Evolutionary conservation across 2,329 filamentous ascomycete species (phyloP).

Genomic region (Trichoderma sp.): DNA sequence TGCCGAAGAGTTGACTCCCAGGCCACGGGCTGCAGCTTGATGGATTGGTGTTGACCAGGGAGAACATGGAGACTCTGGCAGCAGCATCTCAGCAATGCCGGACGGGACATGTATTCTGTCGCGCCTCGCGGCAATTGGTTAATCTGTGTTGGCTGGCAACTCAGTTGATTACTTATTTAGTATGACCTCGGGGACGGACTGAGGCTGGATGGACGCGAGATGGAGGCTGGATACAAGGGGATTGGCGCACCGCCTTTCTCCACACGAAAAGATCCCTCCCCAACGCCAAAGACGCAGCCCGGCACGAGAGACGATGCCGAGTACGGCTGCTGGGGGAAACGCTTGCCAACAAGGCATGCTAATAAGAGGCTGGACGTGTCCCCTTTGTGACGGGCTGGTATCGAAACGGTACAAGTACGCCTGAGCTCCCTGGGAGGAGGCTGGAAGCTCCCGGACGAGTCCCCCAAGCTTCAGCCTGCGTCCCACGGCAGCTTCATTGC

Average conservation of each 20-base stretch:
- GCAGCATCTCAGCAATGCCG: conserved; percentile 4
- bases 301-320: conserved; percentile 1
- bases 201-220: too few species aligned
- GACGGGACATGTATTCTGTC: neutral
- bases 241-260: neutral
- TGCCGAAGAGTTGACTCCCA: neutral
- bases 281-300: neutral
- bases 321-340: neutral
- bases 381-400: too few species aligned
- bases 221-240: conserved; percentile 2
- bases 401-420: too few species aligned
- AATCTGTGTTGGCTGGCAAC: neutral
- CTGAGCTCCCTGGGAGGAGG: too few species aligned
- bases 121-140: conserved; percentile 19
- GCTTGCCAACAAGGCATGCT: neutral
- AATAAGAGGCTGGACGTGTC: too few species aligned
- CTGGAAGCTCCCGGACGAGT: too few species aligned
- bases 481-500: too few species aligned
- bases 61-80: too few species aligned
- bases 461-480: neutral
- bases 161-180: too few species aligned
- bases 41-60: conserved; percentile 4
- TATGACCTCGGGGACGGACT: too few species aligned
- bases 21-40: neutral
- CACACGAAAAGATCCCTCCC: neutral